These are phyloP conservation scores for Erigeron philadelphicus DNA, from an alignment of 140 eudicot genomes.

Conservation along the genomic window DNA sequence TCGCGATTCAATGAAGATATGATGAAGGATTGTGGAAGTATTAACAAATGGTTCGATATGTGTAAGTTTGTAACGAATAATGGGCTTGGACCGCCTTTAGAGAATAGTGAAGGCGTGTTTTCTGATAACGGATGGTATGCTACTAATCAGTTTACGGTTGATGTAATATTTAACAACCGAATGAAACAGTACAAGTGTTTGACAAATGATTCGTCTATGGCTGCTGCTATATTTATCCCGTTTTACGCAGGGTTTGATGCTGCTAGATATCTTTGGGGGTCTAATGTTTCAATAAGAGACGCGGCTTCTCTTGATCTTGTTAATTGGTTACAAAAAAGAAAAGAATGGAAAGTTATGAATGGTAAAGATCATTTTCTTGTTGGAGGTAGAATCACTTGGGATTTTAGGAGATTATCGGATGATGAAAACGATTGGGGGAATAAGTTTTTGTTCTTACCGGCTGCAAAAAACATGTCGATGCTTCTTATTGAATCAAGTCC, in stretches of 20 bases:
- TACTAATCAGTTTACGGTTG: constrained; percentile 21
- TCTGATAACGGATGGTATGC: constrained; percentile 21
- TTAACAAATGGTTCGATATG: constrained; percentile 25
- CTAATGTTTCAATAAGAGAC: constrained; percentile 24
- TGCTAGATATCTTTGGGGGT: constrained; percentile 32
- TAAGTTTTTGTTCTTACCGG: constrained; percentile 23
- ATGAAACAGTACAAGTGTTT: constrained; percentile 28
- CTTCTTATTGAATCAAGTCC: constrained; percentile 26
- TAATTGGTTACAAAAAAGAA: constrained; percentile 18
- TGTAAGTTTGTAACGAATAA: not conserved
- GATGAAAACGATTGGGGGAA: constrained; percentile 26
- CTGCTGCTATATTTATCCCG: constrained; percentile 26
- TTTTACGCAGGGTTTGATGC: constrained; percentile 26
- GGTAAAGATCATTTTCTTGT: constrained; percentile 28
- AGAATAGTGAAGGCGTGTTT: constrained; percentile 19
- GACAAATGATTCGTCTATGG: constrained; percentile 19
- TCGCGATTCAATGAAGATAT: constrained; percentile 17
- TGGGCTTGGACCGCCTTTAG: constrained; percentile 21
- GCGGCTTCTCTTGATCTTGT: constrained; percentile 23
- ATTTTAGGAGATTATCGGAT: constrained; percentile 18
- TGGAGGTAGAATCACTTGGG: constrained; percentile 27
- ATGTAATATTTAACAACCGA: constrained; percentile 16
- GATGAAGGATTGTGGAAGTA: constrained; percentile 17
- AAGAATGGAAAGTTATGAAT: constrained; percentile 25
- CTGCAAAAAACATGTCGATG: constrained; percentile 26